Evolutionary conservation across 2,329 filamentous ascomycete species (phyloP).

Genomic region (Beauveria bassiana): DNA sequence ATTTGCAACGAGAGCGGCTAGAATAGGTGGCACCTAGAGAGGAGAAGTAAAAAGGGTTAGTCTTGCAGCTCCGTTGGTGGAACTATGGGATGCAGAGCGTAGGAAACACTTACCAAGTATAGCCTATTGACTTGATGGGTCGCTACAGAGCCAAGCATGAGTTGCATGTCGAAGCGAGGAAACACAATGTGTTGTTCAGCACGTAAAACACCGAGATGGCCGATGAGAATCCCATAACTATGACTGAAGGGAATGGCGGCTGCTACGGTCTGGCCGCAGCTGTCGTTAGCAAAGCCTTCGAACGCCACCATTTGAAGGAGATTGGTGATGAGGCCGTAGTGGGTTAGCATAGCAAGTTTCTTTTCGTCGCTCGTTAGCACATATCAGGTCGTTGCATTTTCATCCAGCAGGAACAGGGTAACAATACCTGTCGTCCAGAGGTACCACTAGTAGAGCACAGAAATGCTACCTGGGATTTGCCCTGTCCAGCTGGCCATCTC

Average conservation of each 20-base stretch:
- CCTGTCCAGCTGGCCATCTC: background rate
- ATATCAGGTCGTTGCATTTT: background rate
- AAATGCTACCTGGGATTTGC: slow-evolving; percentile 5
- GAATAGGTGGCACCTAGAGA: background rate
- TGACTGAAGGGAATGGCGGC: slow-evolving; percentile 3
- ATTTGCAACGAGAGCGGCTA: background rate
- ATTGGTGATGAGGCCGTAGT: slow-evolving; percentile 7
- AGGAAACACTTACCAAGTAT: background rate
- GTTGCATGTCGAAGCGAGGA: slow-evolving; percentile 5
- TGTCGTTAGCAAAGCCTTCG: background rate
- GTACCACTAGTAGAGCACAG: slow-evolving; percentile 13
- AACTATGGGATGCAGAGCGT: background rate
- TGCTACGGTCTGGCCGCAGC: background rate
- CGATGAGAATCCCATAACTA: background rate
- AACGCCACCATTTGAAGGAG: background rate
- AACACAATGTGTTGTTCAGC: background rate
- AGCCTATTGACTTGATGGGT: slow-evolving; percentile 2
- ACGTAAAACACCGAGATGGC: background rate
- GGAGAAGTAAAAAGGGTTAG: background rate
- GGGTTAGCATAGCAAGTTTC: background rate
- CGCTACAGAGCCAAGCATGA: background rate
- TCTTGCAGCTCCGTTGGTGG: background rate
- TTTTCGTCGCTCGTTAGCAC: background rate
- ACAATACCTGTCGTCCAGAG: slow-evolving; percentile 11
- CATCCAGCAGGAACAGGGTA: no score